Percentiles rank a stretch among this genome's conserved stretches.
These are phyloP conservation scores for Trichodelitschia bisporula DNA, from an alignment of 495 filamentous ascomycete genomes.

Conservation along the genomic window DNA sequence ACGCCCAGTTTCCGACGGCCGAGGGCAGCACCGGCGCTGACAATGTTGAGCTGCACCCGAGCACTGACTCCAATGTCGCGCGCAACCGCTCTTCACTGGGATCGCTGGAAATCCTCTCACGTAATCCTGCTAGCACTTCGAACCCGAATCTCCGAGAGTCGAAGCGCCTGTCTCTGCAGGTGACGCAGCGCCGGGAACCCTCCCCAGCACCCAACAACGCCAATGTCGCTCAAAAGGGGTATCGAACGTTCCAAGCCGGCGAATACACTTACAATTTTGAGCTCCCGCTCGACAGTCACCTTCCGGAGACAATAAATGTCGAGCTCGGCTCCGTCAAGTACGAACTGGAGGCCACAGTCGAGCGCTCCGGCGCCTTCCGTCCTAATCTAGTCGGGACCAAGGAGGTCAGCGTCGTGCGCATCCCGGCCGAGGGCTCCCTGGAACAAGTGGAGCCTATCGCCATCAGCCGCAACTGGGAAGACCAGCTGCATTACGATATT, in stretches of 20 bases:
- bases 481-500: slow-evolving; percentile 95
- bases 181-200: slow-evolving; percentile 43
- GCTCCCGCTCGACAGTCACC: slow-evolving; percentile 71
- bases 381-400: slow-evolving; percentile 65
- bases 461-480: slow-evolving; percentile 92
- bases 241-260: slow-evolving; percentile 70
- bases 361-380: slow-evolving; percentile 79
- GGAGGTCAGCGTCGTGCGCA: slow-evolving; percentile 68
- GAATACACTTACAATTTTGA: slow-evolving; percentile 92
- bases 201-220: too few species aligned
- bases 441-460: slow-evolving; percentile 93
- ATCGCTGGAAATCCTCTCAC: slow-evolving; percentile 8
- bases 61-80: too few species aligned
- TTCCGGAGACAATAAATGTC: slow-evolving; percentile 78
- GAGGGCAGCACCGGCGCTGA: slow-evolving; percentile 42
- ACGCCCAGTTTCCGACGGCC: slow-evolving; percentile 37
- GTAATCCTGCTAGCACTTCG: slow-evolving; percentile 25
- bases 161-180: slow-evolving; percentile 51
- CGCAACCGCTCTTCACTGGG: slow-evolving; percentile 1
- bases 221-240: slow-evolving; percentile 70
- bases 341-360: slow-evolving; percentile 67
- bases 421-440: slow-evolving; percentile 74
- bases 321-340: slow-evolving; percentile 77
- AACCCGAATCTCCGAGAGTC: slow-evolving; percentile 23
- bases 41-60: slow-evolving; percentile 28